Evolutionary conservation across 1,284 basidiomycete species (phyloP).

Genomic region (Mycena sp.): DNA sequence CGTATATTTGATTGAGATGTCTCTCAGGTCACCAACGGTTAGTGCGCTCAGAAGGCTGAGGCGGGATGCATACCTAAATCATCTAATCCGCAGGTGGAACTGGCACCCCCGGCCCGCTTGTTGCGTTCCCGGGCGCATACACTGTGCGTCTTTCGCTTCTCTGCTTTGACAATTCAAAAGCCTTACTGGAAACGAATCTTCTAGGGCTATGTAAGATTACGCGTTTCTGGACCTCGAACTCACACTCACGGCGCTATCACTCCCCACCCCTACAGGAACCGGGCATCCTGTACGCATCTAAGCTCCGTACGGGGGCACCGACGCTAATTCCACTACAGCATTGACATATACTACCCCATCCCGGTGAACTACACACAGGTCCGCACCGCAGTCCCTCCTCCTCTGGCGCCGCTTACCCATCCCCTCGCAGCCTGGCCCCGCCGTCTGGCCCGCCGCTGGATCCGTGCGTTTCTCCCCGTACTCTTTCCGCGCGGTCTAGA

Average conservation of each 20-base stretch:
- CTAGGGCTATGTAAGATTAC: background rate
- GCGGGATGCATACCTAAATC: background rate
- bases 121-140: constrained; percentile 54
- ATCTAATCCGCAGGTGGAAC: constrained; percentile 48
- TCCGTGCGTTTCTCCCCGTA: background rate
- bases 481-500: background rate
- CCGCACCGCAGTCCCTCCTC: background rate
- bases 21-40: constrained; percentile 16
- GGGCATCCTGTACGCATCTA: constrained; percentile 19
- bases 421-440: constrained; percentile 19
- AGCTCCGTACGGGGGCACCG: no score
- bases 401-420: no score
- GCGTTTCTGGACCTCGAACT: background rate
- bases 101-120: constrained; percentile 50
- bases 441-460: constrained; percentile 5
- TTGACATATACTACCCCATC: constrained; percentile 27
- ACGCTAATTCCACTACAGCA: constrained; percentile 12
- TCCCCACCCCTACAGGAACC: constrained; percentile 8
- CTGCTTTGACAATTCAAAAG: background rate
- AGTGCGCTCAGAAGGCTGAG: background rate
- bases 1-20: background rate
- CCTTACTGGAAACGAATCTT: background rate
- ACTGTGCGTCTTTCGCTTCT: constrained; percentile 35
- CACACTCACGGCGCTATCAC: background rate
- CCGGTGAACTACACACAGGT: constrained; percentile 23